Evolutionary conservation across 1,139 yeast genomes (phyloP), one percentile per base, ranked within the genome.

Genomic region (Diutina siamensis): DNA sequence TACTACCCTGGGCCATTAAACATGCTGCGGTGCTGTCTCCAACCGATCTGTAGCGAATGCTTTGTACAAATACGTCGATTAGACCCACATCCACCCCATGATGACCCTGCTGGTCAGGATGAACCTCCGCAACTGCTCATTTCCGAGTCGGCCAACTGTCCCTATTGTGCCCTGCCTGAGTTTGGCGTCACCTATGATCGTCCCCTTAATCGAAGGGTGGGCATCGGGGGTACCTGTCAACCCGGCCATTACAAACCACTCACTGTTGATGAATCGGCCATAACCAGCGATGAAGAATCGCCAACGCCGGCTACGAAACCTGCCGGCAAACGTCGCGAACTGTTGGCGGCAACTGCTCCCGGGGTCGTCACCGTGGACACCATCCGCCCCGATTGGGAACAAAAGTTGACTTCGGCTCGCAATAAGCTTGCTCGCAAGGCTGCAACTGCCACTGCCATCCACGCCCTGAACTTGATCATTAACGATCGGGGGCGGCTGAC

Each of bases 71-170:
- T 92, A 59, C 88, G 85, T 61, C 73, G 98, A 49, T 70, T 83
- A 25, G 95, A 87, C n/a, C 97, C 98, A 0, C 97, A 89, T 62
- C 86, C 89, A 33, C 95, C 97, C 0, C 94, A 86, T 58, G 94
- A 83, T 50, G 78, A 70, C 48, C 36, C 48, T 7, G 47, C 44
- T 35, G 48, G 41, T 36, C 47, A 48, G 46, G 60, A 59, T 36
- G 58, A 58, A 40, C 56, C 64, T 48, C 84, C 87, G 17, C 79
- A 80, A 47, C 71, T 80, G 35, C 68, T 88, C 49, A 82, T 85
- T 2, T 81, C 94, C 10, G 97, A 88, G 56, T 83, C 94, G 0
- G 92, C 96, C 1, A 76, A 77, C 54, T 92, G 98, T 60, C 97
- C 98, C 0, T 92, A 83, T 60, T 92, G 98, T 67, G 95, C 95